Conservation (phyloP, 768 basidiomycete genomes). For the Tephrocybe rancida region DNA sequence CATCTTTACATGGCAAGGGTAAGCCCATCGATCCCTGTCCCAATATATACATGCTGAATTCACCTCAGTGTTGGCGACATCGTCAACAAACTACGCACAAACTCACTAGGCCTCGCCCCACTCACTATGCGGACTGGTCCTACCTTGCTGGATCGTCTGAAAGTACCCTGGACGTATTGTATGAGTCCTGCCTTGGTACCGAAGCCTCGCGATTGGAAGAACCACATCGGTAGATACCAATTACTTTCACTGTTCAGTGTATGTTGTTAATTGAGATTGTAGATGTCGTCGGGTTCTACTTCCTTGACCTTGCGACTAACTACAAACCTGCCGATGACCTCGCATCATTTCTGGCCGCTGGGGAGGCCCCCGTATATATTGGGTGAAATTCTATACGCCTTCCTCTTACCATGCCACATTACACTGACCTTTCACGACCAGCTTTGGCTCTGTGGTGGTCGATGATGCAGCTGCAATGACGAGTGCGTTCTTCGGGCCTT, state of each 20-base stretch:
- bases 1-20: conserved; percentile 64
- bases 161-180: conserved; percentile 66
- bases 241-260: too few species aligned
- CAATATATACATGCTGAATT: neutral
- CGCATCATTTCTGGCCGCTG: conserved; percentile 46
- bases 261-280: neutral
- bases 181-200: conserved; percentile 61
- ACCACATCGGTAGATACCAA: conserved; percentile 49
- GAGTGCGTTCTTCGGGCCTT: conserved; percentile 28
- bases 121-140: conserved; percentile 53
- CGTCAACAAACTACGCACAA: conserved; percentile 56
- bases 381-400: conserved; percentile 36
- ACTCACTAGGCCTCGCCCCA: conserved; percentile 48
- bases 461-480: conserved; percentile 56
- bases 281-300: conserved; percentile 72
- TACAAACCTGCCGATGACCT: conserved; percentile 53
- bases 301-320: conserved; percentile 52
- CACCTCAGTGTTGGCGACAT: conserved; percentile 55
- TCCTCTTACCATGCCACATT: neutral
- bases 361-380: conserved; percentile 59
- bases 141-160: conserved; percentile 50
- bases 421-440: conserved; percentile 16
- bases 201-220: conserved; percentile 65
- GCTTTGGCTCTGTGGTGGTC: conserved; percentile 65
- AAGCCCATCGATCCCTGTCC: conserved; percentile 9